Conservation (phyloP, 495 filamentous ascomycete species). For the Cercophora samala region DNA sequence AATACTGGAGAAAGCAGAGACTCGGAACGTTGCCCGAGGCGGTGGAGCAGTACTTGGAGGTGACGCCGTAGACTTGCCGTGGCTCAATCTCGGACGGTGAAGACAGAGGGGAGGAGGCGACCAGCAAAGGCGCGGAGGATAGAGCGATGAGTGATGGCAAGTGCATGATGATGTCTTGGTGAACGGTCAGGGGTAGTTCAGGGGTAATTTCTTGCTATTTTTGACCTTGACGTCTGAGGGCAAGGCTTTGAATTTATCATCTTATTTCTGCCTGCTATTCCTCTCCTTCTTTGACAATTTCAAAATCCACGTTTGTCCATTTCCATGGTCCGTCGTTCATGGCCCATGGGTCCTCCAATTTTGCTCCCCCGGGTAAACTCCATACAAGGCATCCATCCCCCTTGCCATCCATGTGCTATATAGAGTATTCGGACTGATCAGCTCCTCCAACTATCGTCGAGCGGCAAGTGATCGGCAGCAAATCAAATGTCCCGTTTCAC, state of each 20-base stretch:
- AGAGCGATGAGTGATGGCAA: neutral
- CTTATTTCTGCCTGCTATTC: neutral
- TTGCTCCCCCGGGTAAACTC: constrained; percentile 6
- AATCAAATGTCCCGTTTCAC: neutral
- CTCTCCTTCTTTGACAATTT: neutral
- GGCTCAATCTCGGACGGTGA: neutral
- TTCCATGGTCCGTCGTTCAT: neutral
- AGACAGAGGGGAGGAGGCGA: neutral
- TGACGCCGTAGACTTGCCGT: constrained; percentile 2
- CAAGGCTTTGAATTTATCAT: neutral
- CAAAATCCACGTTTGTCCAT: too few species aligned
- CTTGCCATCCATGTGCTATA: neutral
- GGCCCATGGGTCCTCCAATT: too few species aligned
- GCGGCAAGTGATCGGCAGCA: constrained; percentile 7
- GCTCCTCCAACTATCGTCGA: neutral
- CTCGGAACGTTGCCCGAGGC: neutral
- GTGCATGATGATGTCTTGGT: neutral
- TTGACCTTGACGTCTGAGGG: neutral
- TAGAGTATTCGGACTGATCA: neutral
- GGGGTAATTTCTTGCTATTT: neutral
- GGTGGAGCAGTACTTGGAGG: constrained; percentile 22
- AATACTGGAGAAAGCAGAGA: constrained; percentile 26
- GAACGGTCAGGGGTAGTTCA: neutral
- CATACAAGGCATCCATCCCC: neutral
- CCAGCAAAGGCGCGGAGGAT: neutral